These are phyloP conservation scores for Paramecium pentaurelia DNA, from an alignment of 73 alveolate genomes.

Conservation along the genomic window DNA sequence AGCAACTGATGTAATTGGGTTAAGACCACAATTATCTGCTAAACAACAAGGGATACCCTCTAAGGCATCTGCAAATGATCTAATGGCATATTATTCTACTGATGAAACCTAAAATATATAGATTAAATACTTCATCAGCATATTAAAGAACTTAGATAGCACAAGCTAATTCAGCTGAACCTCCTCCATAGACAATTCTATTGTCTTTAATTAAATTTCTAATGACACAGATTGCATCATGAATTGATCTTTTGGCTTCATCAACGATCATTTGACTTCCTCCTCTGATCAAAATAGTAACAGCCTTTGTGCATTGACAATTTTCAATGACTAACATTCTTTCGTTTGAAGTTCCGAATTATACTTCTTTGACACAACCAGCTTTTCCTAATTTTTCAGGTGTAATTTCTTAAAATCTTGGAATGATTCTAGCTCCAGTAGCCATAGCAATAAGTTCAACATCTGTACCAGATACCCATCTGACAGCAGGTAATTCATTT, in stretches of 20 bases:
- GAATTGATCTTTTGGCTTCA: conserved; percentile 98
- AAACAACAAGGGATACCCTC: conserved; percentile 93
- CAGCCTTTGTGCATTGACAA: conserved; percentile 60
- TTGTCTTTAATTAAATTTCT: conserved; percentile 95
- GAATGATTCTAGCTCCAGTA: conserved; percentile 98
- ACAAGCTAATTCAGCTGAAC: conserved; percentile 94
- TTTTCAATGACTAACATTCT: conserved; percentile 93
- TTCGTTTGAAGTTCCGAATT: conserved; percentile 96
- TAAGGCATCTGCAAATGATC: conserved; percentile 97
- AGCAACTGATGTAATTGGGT: conserved; percentile 91
- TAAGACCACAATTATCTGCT: conserved; percentile 97
- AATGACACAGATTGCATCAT: conserved; percentile 99
- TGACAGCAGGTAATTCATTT: conserved; percentile 81
- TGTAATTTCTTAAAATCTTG: conserved; percentile 93
- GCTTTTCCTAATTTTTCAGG: conserved; percentile 96
- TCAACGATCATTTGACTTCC: conserved; percentile 88
- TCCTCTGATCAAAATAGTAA: conserved; percentile 72
- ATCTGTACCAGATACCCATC: conserved; percentile 99
- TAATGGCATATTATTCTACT: conserved; percentile 93
- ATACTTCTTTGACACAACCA: conserved; percentile 87
- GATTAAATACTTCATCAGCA: conserved; percentile 11
- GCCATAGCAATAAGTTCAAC: conserved; percentile 99
- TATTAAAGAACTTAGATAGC: conserved; percentile 7
- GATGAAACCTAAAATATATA: neutral
- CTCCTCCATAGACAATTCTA: conserved; percentile 98